phyloP scores from a whole-genome alignment of 768 basidiomycete species.

The Lactarius vividus region DNA sequence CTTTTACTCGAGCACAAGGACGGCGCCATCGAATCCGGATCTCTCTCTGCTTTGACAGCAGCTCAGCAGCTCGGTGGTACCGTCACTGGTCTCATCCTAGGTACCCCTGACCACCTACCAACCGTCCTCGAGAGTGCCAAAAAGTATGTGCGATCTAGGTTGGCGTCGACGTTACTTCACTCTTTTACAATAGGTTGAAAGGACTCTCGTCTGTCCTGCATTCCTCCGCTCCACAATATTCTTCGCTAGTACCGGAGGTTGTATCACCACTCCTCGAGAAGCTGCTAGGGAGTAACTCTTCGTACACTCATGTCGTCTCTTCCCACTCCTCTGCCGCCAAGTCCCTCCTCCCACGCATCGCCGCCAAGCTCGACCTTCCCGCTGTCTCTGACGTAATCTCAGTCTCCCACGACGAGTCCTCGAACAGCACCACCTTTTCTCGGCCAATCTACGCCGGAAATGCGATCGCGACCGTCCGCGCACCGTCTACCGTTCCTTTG shows the following conservation, averaged over 20 bases:
- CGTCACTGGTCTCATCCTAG: conserved; percentile 76
- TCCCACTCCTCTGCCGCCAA: conserved; percentile 91
- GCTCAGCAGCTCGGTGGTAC: conserved; percentile 82
- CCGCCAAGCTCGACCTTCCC: conserved; percentile 84
- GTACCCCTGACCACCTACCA: conserved; percentile 64
- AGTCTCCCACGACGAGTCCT: conserved; percentile 65
- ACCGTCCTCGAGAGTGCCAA: conserved; percentile 70
- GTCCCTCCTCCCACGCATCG: conserved; percentile 88
- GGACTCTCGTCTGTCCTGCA: conserved; percentile 68
- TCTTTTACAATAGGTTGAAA: conserved; percentile 48
- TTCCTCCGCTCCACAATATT: conserved; percentile 67
- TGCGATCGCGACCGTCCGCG: conserved; percentile 89
- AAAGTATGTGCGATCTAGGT: conserved; percentile 50
- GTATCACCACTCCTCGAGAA: conserved; percentile 81
- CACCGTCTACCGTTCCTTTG: conserved; percentile 68
- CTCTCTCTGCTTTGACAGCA: conserved; percentile 89
- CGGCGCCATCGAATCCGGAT: conserved; percentile 78
- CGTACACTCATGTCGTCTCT: conserved; percentile 89
- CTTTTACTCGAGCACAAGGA: conserved; percentile 88
- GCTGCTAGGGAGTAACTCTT: conserved; percentile 56
- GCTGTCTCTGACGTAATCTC: conserved; percentile 90
- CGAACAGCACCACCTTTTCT: conserved; percentile 79
- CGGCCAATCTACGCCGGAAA: conserved; percentile 98
- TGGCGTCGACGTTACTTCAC: not conserved
- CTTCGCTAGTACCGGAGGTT: conserved; percentile 67